Percentiles rank a stretch among this genome's conserved stretches.
Conservation (phyloP, 2,329 filamentous ascomycete species). For the Grosmannia penicillata region DNA sequence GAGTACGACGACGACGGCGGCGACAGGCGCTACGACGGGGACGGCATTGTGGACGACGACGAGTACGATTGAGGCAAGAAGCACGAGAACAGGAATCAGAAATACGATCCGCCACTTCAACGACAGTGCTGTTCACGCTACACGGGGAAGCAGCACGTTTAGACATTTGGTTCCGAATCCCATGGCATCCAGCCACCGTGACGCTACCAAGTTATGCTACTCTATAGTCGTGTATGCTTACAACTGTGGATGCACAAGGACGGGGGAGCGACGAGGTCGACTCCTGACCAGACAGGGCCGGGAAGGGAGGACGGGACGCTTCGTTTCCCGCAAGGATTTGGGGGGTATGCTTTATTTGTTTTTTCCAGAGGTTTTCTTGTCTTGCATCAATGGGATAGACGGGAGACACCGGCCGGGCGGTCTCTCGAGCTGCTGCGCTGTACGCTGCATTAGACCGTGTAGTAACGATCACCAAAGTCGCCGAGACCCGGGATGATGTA, state of each 20-base stretch:
- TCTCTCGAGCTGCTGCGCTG: neutral
- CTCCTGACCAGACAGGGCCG: no score
- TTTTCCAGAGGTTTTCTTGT: no score
- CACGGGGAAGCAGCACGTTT: neutral
- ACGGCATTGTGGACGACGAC: slow-evolving; percentile 37
- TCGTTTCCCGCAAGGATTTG: no score
- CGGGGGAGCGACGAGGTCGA: neutral
- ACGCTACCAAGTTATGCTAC: neutral
- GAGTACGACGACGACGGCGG: slow-evolving; percentile 29
- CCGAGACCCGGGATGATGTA: slow-evolving; percentile 91
- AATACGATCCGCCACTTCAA: neutral
- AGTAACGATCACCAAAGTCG: slow-evolving; percentile 92
- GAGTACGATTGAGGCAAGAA: slow-evolving; percentile 34
- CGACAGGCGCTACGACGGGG: slow-evolving; percentile 34
- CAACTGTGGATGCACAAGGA: neutral
- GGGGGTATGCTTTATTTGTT: no score
- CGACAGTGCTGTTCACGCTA: neutral
- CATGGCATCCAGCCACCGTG: neutral
- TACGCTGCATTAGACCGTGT: slow-evolving; percentile 58
- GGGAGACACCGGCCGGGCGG: no score
- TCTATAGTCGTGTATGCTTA: neutral
- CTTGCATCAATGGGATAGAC: no score
- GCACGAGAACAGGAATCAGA: neutral
- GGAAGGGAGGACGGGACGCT: neutral
- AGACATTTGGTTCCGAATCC: neutral